A percentile compares a stretch with the other conserved stretches of the same genome.
These are phyloP conservation scores for Quercus rubra DNA, from an alignment of 306 rosid genomes.

Conservation along the genomic window DNA sequence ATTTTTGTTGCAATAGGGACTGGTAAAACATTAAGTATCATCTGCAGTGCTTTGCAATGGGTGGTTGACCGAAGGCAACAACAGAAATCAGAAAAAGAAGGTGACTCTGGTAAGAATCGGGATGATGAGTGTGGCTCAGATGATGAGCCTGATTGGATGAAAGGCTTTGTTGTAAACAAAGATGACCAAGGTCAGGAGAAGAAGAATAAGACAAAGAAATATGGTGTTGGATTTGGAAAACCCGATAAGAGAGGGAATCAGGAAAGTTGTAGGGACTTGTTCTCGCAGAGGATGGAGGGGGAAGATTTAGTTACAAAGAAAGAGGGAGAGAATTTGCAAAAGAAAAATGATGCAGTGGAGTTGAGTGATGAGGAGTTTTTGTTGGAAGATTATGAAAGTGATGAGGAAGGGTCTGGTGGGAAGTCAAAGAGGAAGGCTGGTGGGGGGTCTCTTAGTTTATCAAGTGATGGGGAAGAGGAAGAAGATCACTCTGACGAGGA, in stretches of 20 bases:
- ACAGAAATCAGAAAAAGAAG: slow-evolving; percentile 25
- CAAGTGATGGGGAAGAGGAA: slow-evolving; percentile 69
- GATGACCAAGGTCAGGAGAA: slow-evolving; percentile 29
- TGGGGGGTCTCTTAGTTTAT: slow-evolving; percentile 39
- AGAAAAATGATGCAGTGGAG: slow-evolving; percentile 35
- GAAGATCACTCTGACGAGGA: slow-evolving; percentile 34
- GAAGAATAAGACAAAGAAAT: slow-evolving; percentile 38
- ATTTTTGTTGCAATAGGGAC: slow-evolving; percentile 53
- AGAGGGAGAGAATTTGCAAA: slow-evolving; percentile 24
- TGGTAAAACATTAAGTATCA: slow-evolving; percentile 87
- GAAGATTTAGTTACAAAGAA: slow-evolving; percentile 28
- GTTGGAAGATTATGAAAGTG: slow-evolving; percentile 79
- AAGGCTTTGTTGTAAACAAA: slow-evolving; percentile 46
- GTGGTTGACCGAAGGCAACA: slow-evolving; percentile 57
- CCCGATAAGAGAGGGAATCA: slow-evolving; percentile 18
- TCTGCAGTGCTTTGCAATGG: slow-evolving; percentile 94
- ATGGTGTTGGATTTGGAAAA: slow-evolving; percentile 29
- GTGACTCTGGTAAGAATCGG: slow-evolving; percentile 18
- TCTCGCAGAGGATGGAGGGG: slow-evolving; percentile 10
- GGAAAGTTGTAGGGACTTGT: slow-evolving; percentile 31
- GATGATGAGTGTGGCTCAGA: slow-evolving; percentile 42
- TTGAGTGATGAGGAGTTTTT: slow-evolving; percentile 67
- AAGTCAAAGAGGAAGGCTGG: slow-evolving; percentile 57
- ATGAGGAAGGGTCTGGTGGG: slow-evolving; percentile 46
- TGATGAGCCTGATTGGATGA: slow-evolving; percentile 96